Evolutionary conservation across 495 filamentous ascomycete genomes (phyloP), one percentile per base, ranked within the genome.

Genomic region (Parathielavia hyrcaniae): DNA sequence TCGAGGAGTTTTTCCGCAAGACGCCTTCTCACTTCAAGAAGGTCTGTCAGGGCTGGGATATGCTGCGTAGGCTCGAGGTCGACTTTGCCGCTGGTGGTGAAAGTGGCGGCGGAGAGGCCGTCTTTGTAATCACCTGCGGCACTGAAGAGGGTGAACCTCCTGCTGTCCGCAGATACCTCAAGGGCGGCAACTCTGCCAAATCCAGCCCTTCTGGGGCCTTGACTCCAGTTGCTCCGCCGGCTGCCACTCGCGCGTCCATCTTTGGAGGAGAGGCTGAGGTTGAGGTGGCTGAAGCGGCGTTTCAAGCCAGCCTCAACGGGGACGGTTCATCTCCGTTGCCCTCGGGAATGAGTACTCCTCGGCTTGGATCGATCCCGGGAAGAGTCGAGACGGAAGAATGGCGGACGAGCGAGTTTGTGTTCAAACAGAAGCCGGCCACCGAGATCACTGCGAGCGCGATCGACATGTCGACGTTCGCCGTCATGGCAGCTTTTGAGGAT

Each of bases 21-120:
- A 89, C 80, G 64, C 92, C 91, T 16, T 80, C 82, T 39, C 81
- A 90, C 61, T 97, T 91, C 71, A 84, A 81, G 23, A 88, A 86
- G 63, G 73, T 83, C 9, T 97, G 88, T 70, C 75, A 86, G 53
- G 86, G 87, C 4, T 97, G 95, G 93, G 87, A 96, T 62, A 97
- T 97, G 91, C 82, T 84, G 53, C 83, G 91, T 52, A 86, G 78
- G 49, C 70, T 97, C 19, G 85, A 90, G 66, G 88, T 96, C 9
- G 93, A 98, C 68, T 98, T 96, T 72, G 87, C 87, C 23, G 84
- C 83, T 46, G 87, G 87, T 60, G 89, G 95, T 70, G 80, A 84
- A 16, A 72, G 76, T 46, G 83, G 83, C 13, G 83, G 81, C 39
- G 90, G 90, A 23, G 91, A 96, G 69, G 78, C 75, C 16, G 69